A percentile compares a stretch with the other conserved stretches of the same genome.
phyloP scores from a whole-genome alignment of 768 basidiomycete genomes.

The Auricularia sp. region DNA sequence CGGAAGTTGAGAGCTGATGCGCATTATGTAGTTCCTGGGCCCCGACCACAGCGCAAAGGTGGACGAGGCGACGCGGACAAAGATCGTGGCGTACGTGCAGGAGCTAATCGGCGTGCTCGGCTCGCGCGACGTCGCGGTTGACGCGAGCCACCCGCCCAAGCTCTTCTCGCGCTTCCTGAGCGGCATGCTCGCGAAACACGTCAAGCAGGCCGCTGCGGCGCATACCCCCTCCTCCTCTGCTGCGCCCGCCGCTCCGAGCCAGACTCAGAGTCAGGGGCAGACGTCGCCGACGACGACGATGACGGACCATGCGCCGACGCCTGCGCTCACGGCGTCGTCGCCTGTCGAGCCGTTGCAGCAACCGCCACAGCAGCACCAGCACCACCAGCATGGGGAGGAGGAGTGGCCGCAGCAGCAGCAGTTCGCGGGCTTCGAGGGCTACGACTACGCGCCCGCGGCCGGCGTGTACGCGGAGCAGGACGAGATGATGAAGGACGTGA shows the following conservation, averaged over 20 bases:
- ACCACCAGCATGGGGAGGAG: background rate
- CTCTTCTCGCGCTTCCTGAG: conserved; percentile 74
- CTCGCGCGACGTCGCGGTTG: conserved; percentile 64
- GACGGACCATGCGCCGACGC: background rate
- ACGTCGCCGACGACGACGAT: background rate
- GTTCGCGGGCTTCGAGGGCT: background rate
- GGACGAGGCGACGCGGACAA: conserved; percentile 14
- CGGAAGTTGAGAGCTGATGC: no score
- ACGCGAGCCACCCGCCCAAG: conserved; percentile 71
- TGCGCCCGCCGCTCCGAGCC: background rate
- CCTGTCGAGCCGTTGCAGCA: background rate
- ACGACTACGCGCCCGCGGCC: background rate
- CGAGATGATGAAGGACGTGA: background rate
- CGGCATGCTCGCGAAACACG: conserved; percentile 45
- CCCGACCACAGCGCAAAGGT: background rate
- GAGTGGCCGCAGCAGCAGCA: background rate
- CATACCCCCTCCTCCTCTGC: background rate
- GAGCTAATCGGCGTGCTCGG: conserved; percentile 62
- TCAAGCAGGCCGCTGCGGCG: background rate
- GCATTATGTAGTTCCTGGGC: background rate
- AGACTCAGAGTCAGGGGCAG: background rate
- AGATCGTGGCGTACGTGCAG: conserved; percentile 63
- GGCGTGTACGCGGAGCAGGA: background rate
- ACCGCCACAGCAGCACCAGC: no score
- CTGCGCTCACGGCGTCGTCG: background rate